phyloP scores from a whole-genome alignment of 768 basidiomycete genomes.

The Boletus pseudo-olivaceus region DNA sequence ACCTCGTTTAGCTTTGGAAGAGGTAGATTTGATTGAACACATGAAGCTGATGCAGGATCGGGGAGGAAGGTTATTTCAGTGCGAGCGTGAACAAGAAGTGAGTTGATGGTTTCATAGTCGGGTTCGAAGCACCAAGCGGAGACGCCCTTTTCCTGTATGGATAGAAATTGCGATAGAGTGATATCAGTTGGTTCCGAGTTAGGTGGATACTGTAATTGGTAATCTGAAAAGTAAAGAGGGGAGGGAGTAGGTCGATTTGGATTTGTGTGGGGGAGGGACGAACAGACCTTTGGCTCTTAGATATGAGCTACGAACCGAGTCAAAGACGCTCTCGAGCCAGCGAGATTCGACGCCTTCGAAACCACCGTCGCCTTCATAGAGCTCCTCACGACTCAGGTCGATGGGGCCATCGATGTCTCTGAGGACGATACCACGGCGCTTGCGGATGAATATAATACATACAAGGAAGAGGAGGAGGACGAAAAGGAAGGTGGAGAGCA shows the following conservation, averaged over 20 bases:
- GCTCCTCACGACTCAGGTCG: conserved; percentile 89
- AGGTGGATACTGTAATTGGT: conserved; percentile 85
- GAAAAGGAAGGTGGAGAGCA: conserved; percentile 89
- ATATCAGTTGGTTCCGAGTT: conserved; percentile 98
- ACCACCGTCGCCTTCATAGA: conserved; percentile 88
- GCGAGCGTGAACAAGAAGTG: conserved; percentile 88
- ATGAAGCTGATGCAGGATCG: conserved; percentile 91
- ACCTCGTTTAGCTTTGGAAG: conserved; percentile 97
- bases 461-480: conserved; percentile 89
- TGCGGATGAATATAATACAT: conserved; percentile 81
- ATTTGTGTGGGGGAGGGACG: neutral
- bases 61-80: conserved; percentile 98
- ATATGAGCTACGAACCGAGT: conserved; percentile 66
- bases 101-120: conserved; percentile 92
- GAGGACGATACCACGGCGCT: conserved; percentile 71
- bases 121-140: conserved; percentile 99
- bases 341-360: conserved; percentile 88
- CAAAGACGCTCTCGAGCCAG: conserved; percentile 85
- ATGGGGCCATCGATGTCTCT: conserved; percentile 88
- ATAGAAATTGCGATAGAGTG: conserved; percentile 96
- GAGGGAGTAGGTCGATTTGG: conserved; percentile 3
- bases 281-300: conserved; percentile 79
- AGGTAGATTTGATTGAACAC: conserved; percentile 94
- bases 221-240: conserved; percentile 45
- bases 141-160: conserved; percentile 99